Evolutionary conservation across 2,329 filamentous ascomycete genomes (phyloP).

Genomic region (Fusarium drepaniforme): DNA sequence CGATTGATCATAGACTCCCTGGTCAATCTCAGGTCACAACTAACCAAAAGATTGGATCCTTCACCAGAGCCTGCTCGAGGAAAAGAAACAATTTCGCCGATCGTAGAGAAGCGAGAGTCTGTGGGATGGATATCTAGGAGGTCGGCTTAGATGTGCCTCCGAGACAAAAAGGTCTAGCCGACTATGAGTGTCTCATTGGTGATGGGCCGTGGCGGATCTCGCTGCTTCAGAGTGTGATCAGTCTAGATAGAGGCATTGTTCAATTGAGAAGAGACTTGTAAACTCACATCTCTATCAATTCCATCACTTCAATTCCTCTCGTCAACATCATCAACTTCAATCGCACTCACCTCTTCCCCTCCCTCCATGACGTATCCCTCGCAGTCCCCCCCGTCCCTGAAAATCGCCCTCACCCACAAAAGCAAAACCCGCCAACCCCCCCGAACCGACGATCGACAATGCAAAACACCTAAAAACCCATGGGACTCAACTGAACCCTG

Average conservation of each 20-base stretch:
- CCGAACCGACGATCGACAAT: background rate
- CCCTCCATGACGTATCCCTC: background rate
- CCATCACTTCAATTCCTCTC: background rate
- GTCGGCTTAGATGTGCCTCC: background rate
- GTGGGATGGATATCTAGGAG: background rate
- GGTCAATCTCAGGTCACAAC: background rate
- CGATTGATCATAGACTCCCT: background rate
- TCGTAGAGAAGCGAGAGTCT: background rate
- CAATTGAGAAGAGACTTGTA: background rate
- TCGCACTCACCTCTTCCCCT: background rate
- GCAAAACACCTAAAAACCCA: background rate
- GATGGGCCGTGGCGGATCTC: background rate
- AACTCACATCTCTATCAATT: background rate
- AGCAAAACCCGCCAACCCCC: background rate
- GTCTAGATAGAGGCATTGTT: background rate
- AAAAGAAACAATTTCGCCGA: conserved; percentile 10
- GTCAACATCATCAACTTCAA: background rate
- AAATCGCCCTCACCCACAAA: background rate
- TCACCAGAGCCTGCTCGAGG: background rate
- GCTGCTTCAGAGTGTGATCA: background rate
- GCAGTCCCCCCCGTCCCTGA: background rate
- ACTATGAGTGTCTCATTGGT: background rate
- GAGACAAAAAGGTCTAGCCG: background rate
- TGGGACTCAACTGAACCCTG: background rate
- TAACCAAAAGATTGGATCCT: conserved; percentile 3